Percentiles rank a stretch among this genome's conserved stretches.
These are phyloP conservation scores for Sphagnum tenellum DNA, from an alignment of 225 moss, liverwort and hornwort genomes.

Conservation along the genomic window DNA sequence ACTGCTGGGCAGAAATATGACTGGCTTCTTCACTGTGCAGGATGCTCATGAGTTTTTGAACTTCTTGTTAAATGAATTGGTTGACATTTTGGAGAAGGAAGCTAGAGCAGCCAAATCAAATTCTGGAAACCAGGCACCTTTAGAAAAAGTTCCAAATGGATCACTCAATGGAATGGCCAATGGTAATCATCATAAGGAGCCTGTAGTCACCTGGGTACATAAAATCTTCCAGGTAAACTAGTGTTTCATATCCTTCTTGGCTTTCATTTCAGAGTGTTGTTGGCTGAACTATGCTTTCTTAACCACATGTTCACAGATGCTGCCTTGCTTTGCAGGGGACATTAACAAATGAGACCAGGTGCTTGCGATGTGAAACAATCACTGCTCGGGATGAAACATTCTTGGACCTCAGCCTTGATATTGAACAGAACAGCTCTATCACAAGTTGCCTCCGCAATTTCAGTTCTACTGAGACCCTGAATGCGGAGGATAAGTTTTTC, in stretches of 20 bases:
- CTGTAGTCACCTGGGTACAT: conserved; percentile 85
- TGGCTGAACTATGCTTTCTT: too few species aligned
- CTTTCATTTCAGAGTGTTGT: conserved; percentile 5
- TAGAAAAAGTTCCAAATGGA: conserved; percentile 70
- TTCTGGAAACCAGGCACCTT: conserved; percentile 56
- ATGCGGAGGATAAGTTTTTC: conserved; percentile 98
- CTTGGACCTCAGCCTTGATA: conserved; percentile 93
- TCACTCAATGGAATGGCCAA: conserved; percentile 71
- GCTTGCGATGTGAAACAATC: conserved; percentile 90
- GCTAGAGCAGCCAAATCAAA: conserved; percentile 75
- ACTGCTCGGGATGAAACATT: conserved; percentile 98
- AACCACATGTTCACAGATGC: background rate
- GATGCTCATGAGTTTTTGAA: conserved; percentile 98
- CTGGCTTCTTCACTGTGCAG: conserved; percentile 22
- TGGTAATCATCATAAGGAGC: conserved; percentile 59
- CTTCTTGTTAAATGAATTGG: conserved; percentile 90
- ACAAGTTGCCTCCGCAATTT: conserved; percentile 98
- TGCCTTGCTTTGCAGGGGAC: conserved; percentile 55
- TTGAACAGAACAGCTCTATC: conserved; percentile 98
- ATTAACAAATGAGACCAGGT: conserved; percentile 93
- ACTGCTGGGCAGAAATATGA: too few species aligned
- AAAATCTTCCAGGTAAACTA: conserved; percentile 78
- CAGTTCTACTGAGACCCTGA: conserved; percentile 92
- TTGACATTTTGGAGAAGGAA: conserved; percentile 96
- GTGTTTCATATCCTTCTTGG: conserved; percentile 6